A percentile compares a stretch with the other conserved stretches of the same genome.
Evolutionary conservation across 2,329 filamentous ascomycete genomes (phyloP).

Genomic region (Saccharata proteae): DNA sequence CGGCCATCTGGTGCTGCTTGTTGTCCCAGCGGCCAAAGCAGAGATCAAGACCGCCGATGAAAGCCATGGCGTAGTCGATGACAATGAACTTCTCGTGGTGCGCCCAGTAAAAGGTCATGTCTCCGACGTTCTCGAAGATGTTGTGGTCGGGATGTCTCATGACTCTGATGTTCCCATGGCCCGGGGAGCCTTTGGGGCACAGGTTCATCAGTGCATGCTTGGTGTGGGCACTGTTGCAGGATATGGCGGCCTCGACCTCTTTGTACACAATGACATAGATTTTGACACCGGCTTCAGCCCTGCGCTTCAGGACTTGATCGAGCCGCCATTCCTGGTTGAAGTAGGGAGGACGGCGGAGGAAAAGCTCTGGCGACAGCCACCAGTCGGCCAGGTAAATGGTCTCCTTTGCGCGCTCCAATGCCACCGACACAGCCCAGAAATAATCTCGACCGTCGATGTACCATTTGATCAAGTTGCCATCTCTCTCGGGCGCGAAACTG

Average conservation of each 20-base stretch:
- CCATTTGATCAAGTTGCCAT: conserved; percentile 87
- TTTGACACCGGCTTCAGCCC: conserved; percentile 84
- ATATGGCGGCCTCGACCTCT: conserved; percentile 53
- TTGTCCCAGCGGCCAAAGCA: conserved; percentile 94
- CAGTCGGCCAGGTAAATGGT: conserved; percentile 94
- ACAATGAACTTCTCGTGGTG: conserved; percentile 98
- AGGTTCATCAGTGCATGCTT: conserved; percentile 72
- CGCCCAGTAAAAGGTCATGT: conserved; percentile 97
- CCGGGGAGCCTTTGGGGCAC: conserved; percentile 69
- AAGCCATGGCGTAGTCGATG: conserved; percentile 80
- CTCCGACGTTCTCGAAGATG: conserved; percentile 79
- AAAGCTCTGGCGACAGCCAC: conserved; percentile 89
- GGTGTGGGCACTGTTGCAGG: conserved; percentile 86
- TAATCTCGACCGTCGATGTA: conserved; percentile 95
- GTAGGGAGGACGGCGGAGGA: conserved; percentile 72
- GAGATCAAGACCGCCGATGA: conserved; percentile 86
- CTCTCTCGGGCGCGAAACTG: conserved; percentile 81
- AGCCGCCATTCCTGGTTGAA: conserved; percentile 75
- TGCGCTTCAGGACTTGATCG: conserved; percentile 75
- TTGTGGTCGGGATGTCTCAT: conserved; percentile 95
- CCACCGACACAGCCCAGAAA: conserved; percentile 82
- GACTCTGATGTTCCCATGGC: conserved; percentile 76
- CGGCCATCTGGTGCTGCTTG: conserved; percentile 71
- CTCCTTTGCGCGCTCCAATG: conserved; percentile 81
- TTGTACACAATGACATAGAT: conserved; percentile 92